Conservation (phyloP, 2,329 filamentous ascomycete genomes). For the Celoporthe dispersa region DNA sequence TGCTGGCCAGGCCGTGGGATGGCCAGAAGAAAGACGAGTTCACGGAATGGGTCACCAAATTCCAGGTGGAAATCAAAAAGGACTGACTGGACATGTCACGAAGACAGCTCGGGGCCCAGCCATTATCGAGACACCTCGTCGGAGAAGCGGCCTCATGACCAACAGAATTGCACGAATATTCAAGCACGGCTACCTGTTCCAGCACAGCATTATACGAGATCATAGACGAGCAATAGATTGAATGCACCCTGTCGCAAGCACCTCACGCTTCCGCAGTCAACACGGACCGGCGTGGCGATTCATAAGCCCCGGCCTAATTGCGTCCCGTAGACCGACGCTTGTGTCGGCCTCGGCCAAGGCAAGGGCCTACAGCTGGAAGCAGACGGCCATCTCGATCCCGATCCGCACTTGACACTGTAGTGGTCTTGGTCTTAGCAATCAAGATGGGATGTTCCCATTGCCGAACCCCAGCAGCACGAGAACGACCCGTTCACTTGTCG, state of each 20-base stretch:
- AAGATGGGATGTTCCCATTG: not conserved
- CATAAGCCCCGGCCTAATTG: slow-evolving; percentile 18
- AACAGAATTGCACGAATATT: not conserved
- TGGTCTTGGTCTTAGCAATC: not conserved
- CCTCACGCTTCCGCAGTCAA: not conserved
- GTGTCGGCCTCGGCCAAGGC: not conserved
- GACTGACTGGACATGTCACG: slow-evolving; percentile 20
- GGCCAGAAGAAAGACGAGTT: slow-evolving; percentile 73
- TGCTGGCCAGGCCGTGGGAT: slow-evolving; percentile 65
- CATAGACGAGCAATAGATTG: not conserved
- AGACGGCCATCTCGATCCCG: not conserved
- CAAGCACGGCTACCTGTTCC: not conserved
- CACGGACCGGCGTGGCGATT: not conserved
- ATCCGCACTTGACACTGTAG: not conserved
- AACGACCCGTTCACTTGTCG: not conserved
- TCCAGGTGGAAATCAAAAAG: slow-evolving; percentile 57
- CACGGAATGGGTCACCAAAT: slow-evolving; percentile 71
- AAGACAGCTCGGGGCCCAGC: not conserved
- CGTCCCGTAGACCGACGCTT: not conserved
- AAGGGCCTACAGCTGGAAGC: not conserved
- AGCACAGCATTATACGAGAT: not conserved
- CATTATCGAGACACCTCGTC: not conserved
- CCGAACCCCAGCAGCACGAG: not conserved
- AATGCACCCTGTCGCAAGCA: not conserved
- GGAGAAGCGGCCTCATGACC: not conserved